Base-by-base conservation (phyloP, 768 basidiomycete genomes). In the Tricholoma bakamatsutake region DNA sequence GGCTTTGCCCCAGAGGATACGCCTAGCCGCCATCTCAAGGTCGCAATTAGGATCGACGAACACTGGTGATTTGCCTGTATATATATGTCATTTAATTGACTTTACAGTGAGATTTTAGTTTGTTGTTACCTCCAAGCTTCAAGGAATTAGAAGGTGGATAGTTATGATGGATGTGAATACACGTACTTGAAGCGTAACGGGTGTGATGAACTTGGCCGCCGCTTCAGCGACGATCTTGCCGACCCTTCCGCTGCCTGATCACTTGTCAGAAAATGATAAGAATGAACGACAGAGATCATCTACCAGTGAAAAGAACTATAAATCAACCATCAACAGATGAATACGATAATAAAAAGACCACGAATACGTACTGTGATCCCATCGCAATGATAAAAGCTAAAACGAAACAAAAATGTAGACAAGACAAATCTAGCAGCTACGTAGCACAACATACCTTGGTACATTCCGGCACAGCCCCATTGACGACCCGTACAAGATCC, bases 1-100 rank as follows among this genome's bases (percentile, higher is more conserved):
- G n/a, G 72, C 68, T 45, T 90, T 90, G 13, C 89, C 89, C 88
- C 89, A 93, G 37, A 92, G 67, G 43, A 94, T 75, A 15, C 90
- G 78, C 46, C 77, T 78, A 2, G 88, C 88, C 0, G 84, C 77
- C 4, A 76, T 70, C 55, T 82, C 75, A 48, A 92, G 69, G 64
- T 93, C 85, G 52, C 80, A 82, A 21, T 72, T 75, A 0, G 87
- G 76, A 67, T 92, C 88, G 40, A 93, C 71, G 58, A 93, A 73
- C 18, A 83, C 88, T 1, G 90, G 90, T 1, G 80, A 84, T 67
- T 92, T 90, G 24, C 90, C 85, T 63, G 46, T 8, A 35, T 12
- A 35, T 8, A 35, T 12, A 35, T 10, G 12, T 54, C 34, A 33
- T 18, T 15, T 13, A 40, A 21, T 18, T 21, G 40, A 42, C 9